Conservation (phyloP, 2,329 filamentous ascomycete genomes). For the Diaporthe humulicola region DNA sequence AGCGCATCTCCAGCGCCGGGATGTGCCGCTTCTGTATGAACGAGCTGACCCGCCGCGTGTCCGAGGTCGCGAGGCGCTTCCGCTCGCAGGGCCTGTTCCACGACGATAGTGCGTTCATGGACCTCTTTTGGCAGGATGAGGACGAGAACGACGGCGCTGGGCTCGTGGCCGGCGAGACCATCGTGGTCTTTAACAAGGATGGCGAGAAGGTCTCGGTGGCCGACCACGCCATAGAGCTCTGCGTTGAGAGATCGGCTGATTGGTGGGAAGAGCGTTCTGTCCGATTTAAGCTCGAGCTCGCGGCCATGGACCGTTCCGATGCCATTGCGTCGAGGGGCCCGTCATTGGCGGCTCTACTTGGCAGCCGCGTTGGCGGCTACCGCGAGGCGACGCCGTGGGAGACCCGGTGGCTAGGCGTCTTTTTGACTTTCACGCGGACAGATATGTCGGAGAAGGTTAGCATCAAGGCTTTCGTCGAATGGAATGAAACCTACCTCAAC, state of each 20-base stretch:
- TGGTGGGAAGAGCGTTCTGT: neutral
- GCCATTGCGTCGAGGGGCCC: neutral
- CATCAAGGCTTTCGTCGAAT: neutral
- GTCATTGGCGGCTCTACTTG: neutral
- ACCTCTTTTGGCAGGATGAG: neutral
- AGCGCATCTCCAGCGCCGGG: neutral
- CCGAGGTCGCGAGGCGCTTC: neutral
- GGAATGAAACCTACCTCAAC: neutral
- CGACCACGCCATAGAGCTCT: neutral
- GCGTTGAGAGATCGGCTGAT: accelerated
- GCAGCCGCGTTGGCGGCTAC: neutral
- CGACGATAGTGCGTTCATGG: neutral
- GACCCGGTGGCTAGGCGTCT: neutral
- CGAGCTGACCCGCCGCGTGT: neutral
- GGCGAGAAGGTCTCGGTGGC: neutral
- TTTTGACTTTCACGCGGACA: neutral
- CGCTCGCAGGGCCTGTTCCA: neutral
- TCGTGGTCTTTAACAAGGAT: neutral
- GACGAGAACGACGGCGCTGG: neutral
- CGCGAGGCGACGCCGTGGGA: neutral
- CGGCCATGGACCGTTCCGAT: neutral
- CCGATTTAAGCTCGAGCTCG: neutral
- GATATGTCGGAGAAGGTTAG: neutral
- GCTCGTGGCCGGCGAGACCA: neutral
- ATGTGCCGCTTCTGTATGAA: neutral